Conservation (phyloP, 257 asterid genomes). For the Scutellaria galericulata region DNA sequence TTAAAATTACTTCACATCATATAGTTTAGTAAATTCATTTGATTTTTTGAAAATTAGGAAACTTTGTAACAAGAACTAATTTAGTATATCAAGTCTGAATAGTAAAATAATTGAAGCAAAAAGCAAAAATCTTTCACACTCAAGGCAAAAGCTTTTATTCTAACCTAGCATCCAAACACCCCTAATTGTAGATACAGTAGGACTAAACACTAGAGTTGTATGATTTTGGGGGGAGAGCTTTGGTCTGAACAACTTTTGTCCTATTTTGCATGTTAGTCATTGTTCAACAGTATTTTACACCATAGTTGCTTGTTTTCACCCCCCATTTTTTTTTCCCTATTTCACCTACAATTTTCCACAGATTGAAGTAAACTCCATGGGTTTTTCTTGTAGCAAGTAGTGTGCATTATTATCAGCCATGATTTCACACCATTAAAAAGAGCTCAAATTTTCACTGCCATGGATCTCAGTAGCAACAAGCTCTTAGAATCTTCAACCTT, state of each 20-base stretch:
- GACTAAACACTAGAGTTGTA: constrained; percentile 39
- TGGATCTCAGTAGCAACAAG: constrained; percentile 65
- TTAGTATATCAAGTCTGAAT: neutral
- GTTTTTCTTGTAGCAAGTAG: too few species aligned
- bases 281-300: constrained; percentile 46
- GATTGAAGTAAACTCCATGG: neutral
- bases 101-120: constrained; percentile 1
- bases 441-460: constrained; percentile 33
- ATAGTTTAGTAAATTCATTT: too few species aligned
- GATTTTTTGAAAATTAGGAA: too few species aligned
- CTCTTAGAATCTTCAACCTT: constrained; percentile 54
- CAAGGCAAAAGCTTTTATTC: constrained; percentile 32
- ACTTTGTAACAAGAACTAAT: too few species aligned
- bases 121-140: constrained; percentile 11
- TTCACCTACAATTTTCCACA: constrained; percentile 27
- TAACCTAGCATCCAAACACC: constrained; percentile 37
- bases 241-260: constrained; percentile 44
- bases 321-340: constrained; percentile 28
- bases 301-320: constrained; percentile 35
- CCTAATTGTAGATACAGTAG: constrained; percentile 35
- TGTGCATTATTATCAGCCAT: neutral
- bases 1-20: too few species aligned
- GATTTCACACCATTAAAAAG: neutral
- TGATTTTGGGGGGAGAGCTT: constrained; percentile 42
- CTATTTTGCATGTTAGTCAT: constrained; percentile 51